A percentile compares a stretch with the other conserved stretches of the same genome.
Evolutionary conservation across 345 rosid genomes (phyloP).

Genomic region (Gossypium anomalum): DNA sequence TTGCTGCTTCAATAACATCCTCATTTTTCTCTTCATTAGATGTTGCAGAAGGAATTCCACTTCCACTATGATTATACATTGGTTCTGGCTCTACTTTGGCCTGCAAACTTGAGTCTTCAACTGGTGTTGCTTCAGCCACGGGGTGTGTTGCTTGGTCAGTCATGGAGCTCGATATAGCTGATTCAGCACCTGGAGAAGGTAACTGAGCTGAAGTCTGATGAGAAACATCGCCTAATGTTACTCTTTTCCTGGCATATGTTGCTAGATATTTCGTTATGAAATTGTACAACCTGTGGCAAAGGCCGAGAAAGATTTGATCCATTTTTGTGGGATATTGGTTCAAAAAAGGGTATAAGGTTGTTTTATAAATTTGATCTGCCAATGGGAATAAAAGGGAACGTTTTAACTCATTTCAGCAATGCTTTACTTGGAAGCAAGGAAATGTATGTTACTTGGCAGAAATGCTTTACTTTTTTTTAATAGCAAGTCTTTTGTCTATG

Average conservation of each 20-base stretch:
- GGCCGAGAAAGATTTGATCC: slow-evolving; percentile 4
- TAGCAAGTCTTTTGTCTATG: not conserved
- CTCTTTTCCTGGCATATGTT: slow-evolving; percentile 1
- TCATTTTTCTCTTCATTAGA: slow-evolving; percentile 12
- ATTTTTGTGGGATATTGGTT: not conserved
- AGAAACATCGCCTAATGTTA: not conserved
- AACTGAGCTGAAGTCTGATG: not conserved
- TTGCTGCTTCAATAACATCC: slow-evolving; percentile 15
- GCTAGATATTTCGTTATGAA: not conserved
- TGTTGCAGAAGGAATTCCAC: not conserved
- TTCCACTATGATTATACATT: not conserved
- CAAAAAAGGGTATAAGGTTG: not conserved
- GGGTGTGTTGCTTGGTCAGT: not conserved
- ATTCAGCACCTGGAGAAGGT: not conserved
- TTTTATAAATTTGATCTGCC: not conserved
- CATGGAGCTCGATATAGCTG: not conserved
- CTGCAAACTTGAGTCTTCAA: slow-evolving; percentile 1
- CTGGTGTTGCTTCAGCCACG: not conserved
- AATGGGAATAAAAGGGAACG: not conserved
- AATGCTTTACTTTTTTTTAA: slow-evolving; percentile 1
- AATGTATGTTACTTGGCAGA: not conserved
- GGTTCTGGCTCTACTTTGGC: not conserved
- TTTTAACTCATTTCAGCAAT: not conserved
- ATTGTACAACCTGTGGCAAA: slow-evolving; percentile 5
- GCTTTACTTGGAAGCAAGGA: slow-evolving; percentile 10